Evolutionary conservation across 2,329 filamentous ascomycete species (phyloP).

Genomic region (Monosporascus sp.): DNA sequence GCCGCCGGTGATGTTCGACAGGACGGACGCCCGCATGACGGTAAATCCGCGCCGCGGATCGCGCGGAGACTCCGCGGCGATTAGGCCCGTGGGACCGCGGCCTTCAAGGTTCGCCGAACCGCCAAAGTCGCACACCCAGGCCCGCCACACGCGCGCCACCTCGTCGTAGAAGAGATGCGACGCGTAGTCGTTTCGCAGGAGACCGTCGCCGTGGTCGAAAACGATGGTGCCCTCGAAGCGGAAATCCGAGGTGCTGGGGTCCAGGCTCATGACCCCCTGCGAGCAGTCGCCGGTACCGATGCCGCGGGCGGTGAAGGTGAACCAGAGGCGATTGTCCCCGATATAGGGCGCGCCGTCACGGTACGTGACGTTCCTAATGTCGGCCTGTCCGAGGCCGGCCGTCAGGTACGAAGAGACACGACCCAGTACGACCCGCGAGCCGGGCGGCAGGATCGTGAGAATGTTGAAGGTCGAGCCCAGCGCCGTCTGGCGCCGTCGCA

Average conservation of each 20-base stretch:
- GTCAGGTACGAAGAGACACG: slow-evolving; percentile 1
- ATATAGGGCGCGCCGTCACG: slow-evolving; percentile 1
- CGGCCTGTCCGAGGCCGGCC: slow-evolving; percentile 1
- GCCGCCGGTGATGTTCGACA: not conserved
- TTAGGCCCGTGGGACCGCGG: not conserved
- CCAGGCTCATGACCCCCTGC: slow-evolving; percentile 1
- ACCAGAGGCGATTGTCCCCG: not conserved
- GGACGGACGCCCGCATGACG: not conserved
- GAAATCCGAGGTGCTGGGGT: slow-evolving; percentile 1
- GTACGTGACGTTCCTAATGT: not conserved
- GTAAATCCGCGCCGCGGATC: slow-evolving; percentile 1
- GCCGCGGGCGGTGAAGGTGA: slow-evolving; percentile 1
- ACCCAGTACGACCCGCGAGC: not conserved
- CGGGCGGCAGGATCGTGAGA: not conserved
- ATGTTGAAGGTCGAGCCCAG: not conserved
- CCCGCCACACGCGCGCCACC: not conserved
- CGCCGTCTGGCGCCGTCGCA: not conserved
- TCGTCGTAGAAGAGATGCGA: slow-evolving; percentile 2
- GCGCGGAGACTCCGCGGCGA: not conserved
- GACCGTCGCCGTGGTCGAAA: slow-evolving; percentile 1
- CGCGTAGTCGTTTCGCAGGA: slow-evolving; percentile 2
- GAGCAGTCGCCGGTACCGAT: slow-evolving; percentile 1
- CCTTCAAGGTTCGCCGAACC: not conserved
- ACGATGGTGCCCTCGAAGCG: slow-evolving; percentile 1
- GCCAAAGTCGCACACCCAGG: slow-evolving; percentile 1